Evolutionary conservation across 768 basidiomycete genomes (phyloP).

Genomic region (Suillus variegatus): DNA sequence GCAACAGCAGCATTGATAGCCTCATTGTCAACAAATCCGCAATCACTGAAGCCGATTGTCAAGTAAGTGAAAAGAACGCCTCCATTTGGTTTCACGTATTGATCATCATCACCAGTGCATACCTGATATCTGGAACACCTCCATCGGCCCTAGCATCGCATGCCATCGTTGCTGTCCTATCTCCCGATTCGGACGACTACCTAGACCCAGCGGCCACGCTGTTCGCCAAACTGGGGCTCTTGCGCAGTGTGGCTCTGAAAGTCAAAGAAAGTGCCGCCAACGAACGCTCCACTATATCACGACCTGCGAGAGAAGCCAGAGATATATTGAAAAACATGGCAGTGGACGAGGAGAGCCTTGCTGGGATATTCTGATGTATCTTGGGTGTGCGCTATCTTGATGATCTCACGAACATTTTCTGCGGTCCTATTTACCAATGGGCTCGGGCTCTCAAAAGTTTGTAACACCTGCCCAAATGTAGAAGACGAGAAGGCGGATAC

Average conservation of each 20-base stretch:
- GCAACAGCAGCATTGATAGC: slow-evolving; percentile 64
- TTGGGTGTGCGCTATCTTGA: neutral
- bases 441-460: neutral
- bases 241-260: slow-evolving; percentile 71
- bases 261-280: slow-evolving; percentile 65
- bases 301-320: slow-evolving; percentile 82
- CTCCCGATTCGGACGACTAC: slow-evolving; percentile 43
- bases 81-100: slow-evolving; percentile 1
- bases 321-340: slow-evolving; percentile 56
- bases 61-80: slow-evolving; percentile 49
- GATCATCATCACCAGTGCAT: slow-evolving; percentile 40
- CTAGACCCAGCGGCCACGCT: slow-evolving; percentile 29
- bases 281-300: slow-evolving; percentile 70
- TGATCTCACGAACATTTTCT: neutral
- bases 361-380: slow-evolving; percentile 26
- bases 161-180: slow-evolving; percentile 58
- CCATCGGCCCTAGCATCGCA: slow-evolving; percentile 63
- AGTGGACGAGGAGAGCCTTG: slow-evolving; percentile 22
- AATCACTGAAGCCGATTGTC: slow-evolving; percentile 65
- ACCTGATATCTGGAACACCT: slow-evolving; percentile 69
- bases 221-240: slow-evolving; percentile 65
- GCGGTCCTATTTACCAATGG: neutral
- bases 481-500: neutral
- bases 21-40: slow-evolving; percentile 61
- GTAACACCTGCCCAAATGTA: neutral